Base-by-base conservation (phyloP, 2,329 filamentous ascomycete species). In the Penicillium aurantiogriseum region DNA sequence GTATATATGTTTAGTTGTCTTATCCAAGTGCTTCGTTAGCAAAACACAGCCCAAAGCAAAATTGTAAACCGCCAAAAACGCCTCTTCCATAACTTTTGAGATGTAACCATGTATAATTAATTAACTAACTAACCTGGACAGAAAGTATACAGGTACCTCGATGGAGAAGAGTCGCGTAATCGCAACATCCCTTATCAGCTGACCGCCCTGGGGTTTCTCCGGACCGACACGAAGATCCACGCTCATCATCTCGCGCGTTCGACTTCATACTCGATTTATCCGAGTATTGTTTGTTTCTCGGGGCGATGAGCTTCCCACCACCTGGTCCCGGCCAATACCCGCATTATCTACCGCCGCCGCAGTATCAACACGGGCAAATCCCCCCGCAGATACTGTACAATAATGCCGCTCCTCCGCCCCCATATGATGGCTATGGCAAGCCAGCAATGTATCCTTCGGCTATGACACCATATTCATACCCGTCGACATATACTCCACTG, bases 241-340 rank as follows among this genome's bases (percentile, higher is more conserved):
- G 29, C 40, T 56, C 39, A 65, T 44, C 54, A 59, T 45, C 44
- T 46, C 54, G 54, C 58, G 59, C 56, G 54, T 51, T 51, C 27
- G 50, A 52, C 29, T 52, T 39, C 31, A 45, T 58, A 60, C 60
- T 49, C 57, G 52, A 58, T 58, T 59, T 58, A 29, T 51, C 64
- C 66, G 62, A 67, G 58, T 58, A 27, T 13, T 31, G 49, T 51
- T 31, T 31, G 59, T 52, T 67, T 67, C 58, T 65, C 65, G 68
- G 68, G 73, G 73, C 71, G 68, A 76, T 76, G 74, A 74, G 71
- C 70, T 76, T 73, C 61, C 69, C 72, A 71, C 74, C 73, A 63
- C 72, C 75, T 54, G 71, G 75, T 62, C 69, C 72, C 60, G 73
- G 73, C 60, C 74, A 73, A 66, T 76, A 75, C 36, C 64, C 65